Evolutionary conservation across 1,284 basidiomycete species (phyloP).

Genomic region (Malassezia psittaci): DNA sequence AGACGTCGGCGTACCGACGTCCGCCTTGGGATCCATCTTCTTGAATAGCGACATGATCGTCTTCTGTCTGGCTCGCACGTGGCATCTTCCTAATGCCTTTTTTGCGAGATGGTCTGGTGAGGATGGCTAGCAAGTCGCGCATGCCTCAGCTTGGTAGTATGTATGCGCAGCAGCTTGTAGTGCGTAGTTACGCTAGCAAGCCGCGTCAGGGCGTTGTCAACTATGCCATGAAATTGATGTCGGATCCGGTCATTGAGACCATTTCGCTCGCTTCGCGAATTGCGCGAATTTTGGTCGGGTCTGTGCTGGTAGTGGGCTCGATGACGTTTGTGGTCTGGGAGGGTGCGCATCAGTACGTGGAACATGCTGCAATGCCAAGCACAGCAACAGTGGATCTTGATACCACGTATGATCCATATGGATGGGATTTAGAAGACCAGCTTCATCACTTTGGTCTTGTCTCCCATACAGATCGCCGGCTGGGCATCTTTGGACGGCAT

Average conservation of each 20-base stretch:
- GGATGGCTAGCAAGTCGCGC: too few species aligned
- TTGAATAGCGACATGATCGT: constrained; percentile 44
- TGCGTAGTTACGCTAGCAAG: neutral
- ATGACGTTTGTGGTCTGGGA: constrained; percentile 30
- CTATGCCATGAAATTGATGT: constrained; percentile 6
- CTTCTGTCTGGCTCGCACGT: neutral
- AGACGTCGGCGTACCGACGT: constrained; percentile 83
- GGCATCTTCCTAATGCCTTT: neutral
- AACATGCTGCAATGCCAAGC: constrained; percentile 29
- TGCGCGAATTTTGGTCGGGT: constrained; percentile 36
- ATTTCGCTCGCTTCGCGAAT: constrained; percentile 34
- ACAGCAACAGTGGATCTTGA: neutral
- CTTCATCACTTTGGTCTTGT: neutral
- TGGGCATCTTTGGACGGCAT: constrained; percentile 39
- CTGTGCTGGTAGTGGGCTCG: constrained; percentile 23
- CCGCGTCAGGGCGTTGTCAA: neutral
- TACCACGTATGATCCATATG: neutral
- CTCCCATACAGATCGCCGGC: constrained; percentile 28
- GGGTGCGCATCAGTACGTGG: constrained; percentile 40
- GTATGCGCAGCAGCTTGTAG: neutral
- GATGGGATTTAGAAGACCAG: neutral
- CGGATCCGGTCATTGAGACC: constrained; percentile 33
- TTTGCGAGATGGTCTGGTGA: too few species aligned
- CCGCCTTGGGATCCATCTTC: constrained; percentile 58
- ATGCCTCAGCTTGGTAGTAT: too few species aligned